Evolutionary conservation across 2,329 filamentous ascomycete genomes (phyloP).

Genomic region (Xylariaceae sp.): DNA sequence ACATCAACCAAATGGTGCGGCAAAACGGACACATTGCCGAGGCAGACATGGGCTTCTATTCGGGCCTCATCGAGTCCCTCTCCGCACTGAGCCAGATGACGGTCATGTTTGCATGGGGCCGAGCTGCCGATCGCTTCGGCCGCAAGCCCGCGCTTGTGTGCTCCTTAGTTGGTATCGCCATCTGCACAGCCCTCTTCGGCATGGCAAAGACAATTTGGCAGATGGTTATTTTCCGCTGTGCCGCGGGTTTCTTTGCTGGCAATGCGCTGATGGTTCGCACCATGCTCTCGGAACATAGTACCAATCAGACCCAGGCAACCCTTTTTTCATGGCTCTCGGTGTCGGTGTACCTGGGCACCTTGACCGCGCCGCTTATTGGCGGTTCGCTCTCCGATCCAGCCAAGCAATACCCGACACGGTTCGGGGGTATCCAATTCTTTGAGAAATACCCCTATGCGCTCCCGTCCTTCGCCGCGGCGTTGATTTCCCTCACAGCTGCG

Average conservation of each 20-base stretch:
- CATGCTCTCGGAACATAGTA: slow-evolving; percentile 72
- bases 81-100: slow-evolving; percentile 73
- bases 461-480: slow-evolving; percentile 54
- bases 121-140: slow-evolving; percentile 62
- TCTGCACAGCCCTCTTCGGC: slow-evolving; percentile 63
- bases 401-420: slow-evolving; percentile 55
- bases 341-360: slow-evolving; percentile 67
- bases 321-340: slow-evolving; percentile 78
- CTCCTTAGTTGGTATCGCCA: slow-evolving; percentile 60
- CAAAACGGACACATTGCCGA: slow-evolving; percentile 58
- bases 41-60: slow-evolving; percentile 74
- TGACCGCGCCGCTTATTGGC: slow-evolving; percentile 66
- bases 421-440: slow-evolving; percentile 56
- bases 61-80: slow-evolving; percentile 67
- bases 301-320: slow-evolving; percentile 63
- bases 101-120: slow-evolving; percentile 74
- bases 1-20: slow-evolving; percentile 72
- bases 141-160: slow-evolving; percentile 68
- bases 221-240: slow-evolving; percentile 68
- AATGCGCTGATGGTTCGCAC: slow-evolving; percentile 70
- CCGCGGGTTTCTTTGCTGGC: slow-evolving; percentile 70
- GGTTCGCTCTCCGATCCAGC: slow-evolving; percentile 66
- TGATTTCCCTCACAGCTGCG: slow-evolving; percentile 51
- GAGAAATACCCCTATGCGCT: slow-evolving; percentile 62
- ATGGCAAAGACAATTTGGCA: slow-evolving; percentile 62